These are phyloP conservation scores for Saccharomycopsis amapae DNA, from an alignment of 805 yeast genomes.

Conservation along the genomic window DNA sequence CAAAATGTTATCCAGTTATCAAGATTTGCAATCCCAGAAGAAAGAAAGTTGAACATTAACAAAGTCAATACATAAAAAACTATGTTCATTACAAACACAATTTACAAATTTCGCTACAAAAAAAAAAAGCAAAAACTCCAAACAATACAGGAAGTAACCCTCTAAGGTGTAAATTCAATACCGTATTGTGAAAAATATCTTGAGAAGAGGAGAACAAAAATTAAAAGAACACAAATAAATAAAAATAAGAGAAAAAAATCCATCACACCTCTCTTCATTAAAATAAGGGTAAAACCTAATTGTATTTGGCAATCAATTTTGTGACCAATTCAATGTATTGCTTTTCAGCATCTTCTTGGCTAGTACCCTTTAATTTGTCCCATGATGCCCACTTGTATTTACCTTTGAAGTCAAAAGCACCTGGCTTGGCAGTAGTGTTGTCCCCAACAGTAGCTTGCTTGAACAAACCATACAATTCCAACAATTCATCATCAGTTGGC, in stretches of 20 bases:
- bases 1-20: background rate
- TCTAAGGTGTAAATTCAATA: too few relatives aligned
- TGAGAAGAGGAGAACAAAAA: background rate
- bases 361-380: conserved; percentile 78
- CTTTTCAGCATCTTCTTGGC: conserved; percentile 86
- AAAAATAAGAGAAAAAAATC: background rate
- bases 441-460: conserved; percentile 98
- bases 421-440: conserved; percentile 81
- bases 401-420: conserved; percentile 86
- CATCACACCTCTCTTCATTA: background rate
- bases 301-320: conserved; percentile 50
- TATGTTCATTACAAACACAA: too few relatives aligned
- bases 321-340: conserved; percentile 66
- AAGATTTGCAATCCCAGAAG: background rate
- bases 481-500: conserved; percentile 82
- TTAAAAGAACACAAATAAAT: too few relatives aligned
- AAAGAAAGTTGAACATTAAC: too few relatives aligned
- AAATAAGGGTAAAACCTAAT: conserved; percentile 18
- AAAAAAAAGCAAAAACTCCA: too few relatives aligned
- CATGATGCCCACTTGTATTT: conserved; percentile 98
- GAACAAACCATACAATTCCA: conserved; percentile 83
- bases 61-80: too few relatives aligned
- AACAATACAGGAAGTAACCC: too few relatives aligned
- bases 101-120: too few relatives aligned
- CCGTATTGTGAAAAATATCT: background rate